Evolutionary conservation across 805 yeast species (phyloP).

Genomic region (Suhomyces sp.): DNA sequence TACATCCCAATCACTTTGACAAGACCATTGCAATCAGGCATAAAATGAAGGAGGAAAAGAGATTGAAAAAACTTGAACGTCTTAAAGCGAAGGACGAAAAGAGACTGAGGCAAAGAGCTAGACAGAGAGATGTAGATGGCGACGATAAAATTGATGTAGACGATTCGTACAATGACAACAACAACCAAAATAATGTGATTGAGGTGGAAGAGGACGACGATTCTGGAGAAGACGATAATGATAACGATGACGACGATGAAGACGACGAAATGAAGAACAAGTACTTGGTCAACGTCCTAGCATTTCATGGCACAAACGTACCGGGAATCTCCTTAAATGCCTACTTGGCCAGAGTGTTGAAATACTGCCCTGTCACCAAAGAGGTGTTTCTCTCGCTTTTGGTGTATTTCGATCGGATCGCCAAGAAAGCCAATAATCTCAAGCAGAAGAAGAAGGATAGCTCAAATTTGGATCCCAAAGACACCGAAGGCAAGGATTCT

Average conservation of each 20-base stretch:
- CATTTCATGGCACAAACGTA: constrained; percentile 93
- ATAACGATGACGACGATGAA: constrained; percentile 26
- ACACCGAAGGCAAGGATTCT: constrained; percentile 15
- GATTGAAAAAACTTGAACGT: constrained; percentile 24
- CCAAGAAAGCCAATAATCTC: constrained; percentile 69
- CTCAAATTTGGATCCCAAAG: constrained; percentile 7
- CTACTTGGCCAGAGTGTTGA: constrained; percentile 83
- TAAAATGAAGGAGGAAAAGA: constrained; percentile 33
- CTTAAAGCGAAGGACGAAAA: constrained; percentile 5
- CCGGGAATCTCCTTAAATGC: constrained; percentile 94
- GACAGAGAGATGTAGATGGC: constrained; percentile 9
- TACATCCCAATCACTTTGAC: constrained; percentile 67
- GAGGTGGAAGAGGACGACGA: constrained; percentile 19
- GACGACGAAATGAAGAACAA: constrained; percentile 46
- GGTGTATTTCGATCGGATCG: constrained; percentile 92
- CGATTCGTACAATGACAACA: constrained; percentile 13
- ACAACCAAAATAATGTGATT: constrained; percentile 19
- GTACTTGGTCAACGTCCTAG: constrained; percentile 68
- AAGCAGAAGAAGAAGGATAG: constrained; percentile 25
- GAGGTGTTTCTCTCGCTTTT: constrained; percentile 88
- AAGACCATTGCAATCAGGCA: constrained; percentile 43
- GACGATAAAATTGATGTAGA: constrained; percentile 11
- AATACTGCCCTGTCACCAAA: constrained; percentile 97
- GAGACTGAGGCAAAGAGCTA: constrained; percentile 2
- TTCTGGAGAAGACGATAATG: constrained; percentile 20